Conservation (phyloP, 139 green algal species). For the Mychonastes homosphaera region DNA sequence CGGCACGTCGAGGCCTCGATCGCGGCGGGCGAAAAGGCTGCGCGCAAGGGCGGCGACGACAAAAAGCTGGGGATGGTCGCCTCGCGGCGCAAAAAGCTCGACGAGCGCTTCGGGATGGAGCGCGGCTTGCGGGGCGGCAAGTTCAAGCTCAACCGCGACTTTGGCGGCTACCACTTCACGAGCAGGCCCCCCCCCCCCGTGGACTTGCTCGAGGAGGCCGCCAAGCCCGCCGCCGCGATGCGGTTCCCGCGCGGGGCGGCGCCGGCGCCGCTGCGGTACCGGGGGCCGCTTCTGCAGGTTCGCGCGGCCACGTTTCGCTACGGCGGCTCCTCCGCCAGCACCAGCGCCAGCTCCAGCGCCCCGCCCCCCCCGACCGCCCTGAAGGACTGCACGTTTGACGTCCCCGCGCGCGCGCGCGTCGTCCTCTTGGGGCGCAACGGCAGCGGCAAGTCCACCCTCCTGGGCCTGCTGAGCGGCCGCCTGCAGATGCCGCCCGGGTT, state of each 20-base stretch:
- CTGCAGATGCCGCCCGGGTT: too few species aligned
- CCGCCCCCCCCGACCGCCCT: background rate
- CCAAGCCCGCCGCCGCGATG: background rate
- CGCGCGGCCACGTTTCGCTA: slow-evolving; percentile 38
- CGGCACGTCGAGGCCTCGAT: slow-evolving; percentile 25
- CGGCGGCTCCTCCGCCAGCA: slow-evolving; percentile 14
- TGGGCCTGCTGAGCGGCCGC: slow-evolving; percentile 21
- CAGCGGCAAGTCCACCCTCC: slow-evolving; percentile 35
- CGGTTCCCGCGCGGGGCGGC: slow-evolving; percentile 23
- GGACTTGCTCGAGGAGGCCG: background rate
- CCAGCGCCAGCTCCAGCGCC: slow-evolving; percentile 36
- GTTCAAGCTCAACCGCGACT: slow-evolving; percentile 30
- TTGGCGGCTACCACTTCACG: slow-evolving; percentile 20
- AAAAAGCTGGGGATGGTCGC: slow-evolving; percentile 52
- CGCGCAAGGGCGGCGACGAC: slow-evolving; percentile 38
- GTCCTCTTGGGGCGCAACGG: slow-evolving; percentile 46
- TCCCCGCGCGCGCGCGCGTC: slow-evolving; percentile 45
- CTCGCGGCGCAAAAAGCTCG: slow-evolving; percentile 40
- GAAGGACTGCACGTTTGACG: slow-evolving; percentile 33
- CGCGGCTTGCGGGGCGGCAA: slow-evolving; percentile 32
- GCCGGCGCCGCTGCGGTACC: slow-evolving; percentile 25
- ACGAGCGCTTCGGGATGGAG: slow-evolving; percentile 43
- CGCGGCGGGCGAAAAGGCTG: slow-evolving; percentile 10
- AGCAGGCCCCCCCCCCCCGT: too few species aligned
- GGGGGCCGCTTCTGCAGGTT: slow-evolving; percentile 46